A percentile compares a stretch with the other conserved stretches of the same genome.
These are phyloP conservation scores for Ceratobasidium sp. DNA, from an alignment of 1,284 basidiomycete genomes.

Conservation along the genomic window DNA sequence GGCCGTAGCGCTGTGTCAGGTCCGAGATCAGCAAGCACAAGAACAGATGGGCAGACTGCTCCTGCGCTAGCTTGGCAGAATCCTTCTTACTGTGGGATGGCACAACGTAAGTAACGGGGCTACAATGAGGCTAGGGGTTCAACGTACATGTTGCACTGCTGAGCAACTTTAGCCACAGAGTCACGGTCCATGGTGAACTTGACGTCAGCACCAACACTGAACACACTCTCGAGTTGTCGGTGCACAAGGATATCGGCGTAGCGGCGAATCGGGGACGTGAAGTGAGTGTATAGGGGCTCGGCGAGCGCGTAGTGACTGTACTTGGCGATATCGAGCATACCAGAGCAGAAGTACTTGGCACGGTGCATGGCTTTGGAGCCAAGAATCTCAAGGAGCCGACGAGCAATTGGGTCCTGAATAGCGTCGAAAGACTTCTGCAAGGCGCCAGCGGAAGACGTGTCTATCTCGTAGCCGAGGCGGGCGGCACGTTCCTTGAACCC, in stretches of 20 bases:
- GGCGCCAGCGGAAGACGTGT: slow-evolving; percentile 80
- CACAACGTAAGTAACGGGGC: not conserved
- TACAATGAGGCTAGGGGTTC: not conserved
- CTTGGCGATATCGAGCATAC: slow-evolving; percentile 99
- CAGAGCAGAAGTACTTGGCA: slow-evolving; percentile 98
- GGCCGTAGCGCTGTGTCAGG: slow-evolving; percentile 92
- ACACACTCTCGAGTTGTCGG: slow-evolving; percentile 93
- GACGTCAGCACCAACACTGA: slow-evolving; percentile 74
- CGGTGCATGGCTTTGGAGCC: slow-evolving; percentile 89
- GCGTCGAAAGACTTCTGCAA: slow-evolving; percentile 85
- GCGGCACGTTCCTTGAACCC: slow-evolving; percentile 82
- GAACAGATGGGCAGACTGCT: slow-evolving; percentile 95
- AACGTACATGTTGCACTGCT: slow-evolving; percentile 93
- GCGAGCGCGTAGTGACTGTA: slow-evolving; percentile 95
- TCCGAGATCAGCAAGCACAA: slow-evolving; percentile 93
- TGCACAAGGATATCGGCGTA: slow-evolving; percentile 97
- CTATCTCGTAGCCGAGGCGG: slow-evolving; percentile 85
- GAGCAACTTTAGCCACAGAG: slow-evolving; percentile 95
- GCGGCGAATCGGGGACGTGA: slow-evolving; percentile 92
- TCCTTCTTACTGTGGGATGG: slow-evolving; percentile 78
- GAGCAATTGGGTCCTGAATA: slow-evolving; percentile 77
- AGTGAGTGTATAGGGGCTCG: slow-evolving; percentile 95
- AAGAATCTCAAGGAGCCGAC: slow-evolving; percentile 80
- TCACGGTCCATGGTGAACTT: slow-evolving; percentile 98
- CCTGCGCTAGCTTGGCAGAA: slow-evolving; percentile 91